Evolutionary conservation across 768 basidiomycete species (phyloP).

Genomic region (Russula sp.): DNA sequence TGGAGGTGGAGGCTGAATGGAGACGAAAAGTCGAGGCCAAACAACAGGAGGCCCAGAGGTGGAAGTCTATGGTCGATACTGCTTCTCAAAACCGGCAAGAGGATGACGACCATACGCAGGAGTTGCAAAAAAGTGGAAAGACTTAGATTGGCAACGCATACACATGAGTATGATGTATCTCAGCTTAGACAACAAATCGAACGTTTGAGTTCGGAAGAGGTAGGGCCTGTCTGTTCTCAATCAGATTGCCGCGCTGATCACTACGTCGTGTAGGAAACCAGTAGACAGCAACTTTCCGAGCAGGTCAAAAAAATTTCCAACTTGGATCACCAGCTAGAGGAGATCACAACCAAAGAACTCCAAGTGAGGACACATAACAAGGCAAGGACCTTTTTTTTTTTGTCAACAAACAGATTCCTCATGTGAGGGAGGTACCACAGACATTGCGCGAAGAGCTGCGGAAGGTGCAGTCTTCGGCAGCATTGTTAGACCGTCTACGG

Average conservation of each 20-base stretch:
- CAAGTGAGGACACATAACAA: conserved; percentile 77
- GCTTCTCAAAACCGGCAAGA: conserved; percentile 58
- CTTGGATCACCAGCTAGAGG: conserved; percentile 70
- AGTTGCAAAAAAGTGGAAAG: conserved; percentile 55
- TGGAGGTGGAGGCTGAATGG: conserved; percentile 87
- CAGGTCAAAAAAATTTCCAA: conserved; percentile 46
- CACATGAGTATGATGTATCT: conserved; percentile 51
- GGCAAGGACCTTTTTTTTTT: conserved; percentile 43
- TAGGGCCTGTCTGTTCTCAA: conserved; percentile 37
- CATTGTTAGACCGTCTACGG: conserved; percentile 83
- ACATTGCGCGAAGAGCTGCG: conserved; percentile 90
- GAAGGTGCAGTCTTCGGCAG: conserved; percentile 92
- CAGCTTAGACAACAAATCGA: conserved; percentile 53
- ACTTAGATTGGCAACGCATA: conserved; percentile 47
- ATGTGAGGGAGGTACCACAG: conserved; percentile 43
- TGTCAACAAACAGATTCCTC: conserved; percentile 1
- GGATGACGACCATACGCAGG: conserved; percentile 50
- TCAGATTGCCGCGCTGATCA: conserved; percentile 4
- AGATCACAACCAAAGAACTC: conserved; percentile 62
- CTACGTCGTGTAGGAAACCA: conserved; percentile 39
- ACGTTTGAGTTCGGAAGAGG: conserved; percentile 59
- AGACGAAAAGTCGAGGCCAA: conserved; percentile 79
- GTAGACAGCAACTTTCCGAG: conserved; percentile 50
- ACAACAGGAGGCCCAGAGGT: conserved; percentile 68
- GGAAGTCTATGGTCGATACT: conserved; percentile 57